phyloP scores from a whole-genome alignment of 1,284 basidiomycete species.

The Ceratobasidium sp. region DNA sequence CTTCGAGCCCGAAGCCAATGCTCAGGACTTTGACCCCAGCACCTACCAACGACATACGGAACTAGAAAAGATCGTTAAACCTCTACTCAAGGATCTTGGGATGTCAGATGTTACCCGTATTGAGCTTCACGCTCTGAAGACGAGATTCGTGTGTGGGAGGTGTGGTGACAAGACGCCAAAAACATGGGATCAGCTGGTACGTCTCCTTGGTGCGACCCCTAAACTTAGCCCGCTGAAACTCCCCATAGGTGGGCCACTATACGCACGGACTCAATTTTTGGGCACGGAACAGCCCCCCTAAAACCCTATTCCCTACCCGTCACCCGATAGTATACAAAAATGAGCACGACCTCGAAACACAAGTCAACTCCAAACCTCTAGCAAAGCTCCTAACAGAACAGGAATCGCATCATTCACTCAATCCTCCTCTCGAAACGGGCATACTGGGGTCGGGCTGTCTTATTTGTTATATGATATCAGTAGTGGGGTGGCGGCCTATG shows the following conservation, averaged over 20 bases:
- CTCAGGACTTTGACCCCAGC: not conserved
- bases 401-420: not conserved
- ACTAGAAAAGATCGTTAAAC: not conserved
- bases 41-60: not conserved
- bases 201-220: not conserved
- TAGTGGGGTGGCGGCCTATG: not conserved
- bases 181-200: conserved; percentile 13
- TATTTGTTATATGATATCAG: not conserved
- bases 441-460: not conserved
- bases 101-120: conserved; percentile 9
- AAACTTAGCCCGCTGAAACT: not conserved
- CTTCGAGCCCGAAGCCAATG: not conserved
- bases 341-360: not conserved
- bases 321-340: not conserved
- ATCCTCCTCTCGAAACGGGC: not conserved
- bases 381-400: not conserved
- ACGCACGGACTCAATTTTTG: not conserved
- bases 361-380: not conserved
- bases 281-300: not conserved
- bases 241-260: not conserved
- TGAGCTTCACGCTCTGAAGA: not conserved
- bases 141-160: conserved; percentile 2
- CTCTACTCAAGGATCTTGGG: not conserved
- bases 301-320: too few species aligned
- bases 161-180: not conserved